Percentiles rank a stretch among this genome's conserved stretches.
Evolutionary conservation across 495 filamentous ascomycete species (phyloP).

Genomic region (Lasiosphaeria hispida): DNA sequence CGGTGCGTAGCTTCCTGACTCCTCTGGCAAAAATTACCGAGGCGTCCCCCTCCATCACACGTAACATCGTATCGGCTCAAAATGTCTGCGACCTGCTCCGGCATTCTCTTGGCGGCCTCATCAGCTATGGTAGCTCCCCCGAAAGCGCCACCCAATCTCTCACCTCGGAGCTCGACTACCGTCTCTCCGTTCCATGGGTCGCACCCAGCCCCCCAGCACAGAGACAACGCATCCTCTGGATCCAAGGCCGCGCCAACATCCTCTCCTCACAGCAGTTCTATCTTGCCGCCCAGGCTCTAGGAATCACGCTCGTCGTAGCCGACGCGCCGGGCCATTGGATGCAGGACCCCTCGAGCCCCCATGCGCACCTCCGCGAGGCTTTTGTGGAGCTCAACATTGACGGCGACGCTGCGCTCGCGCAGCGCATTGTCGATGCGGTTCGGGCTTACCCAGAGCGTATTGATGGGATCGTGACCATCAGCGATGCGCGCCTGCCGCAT

Average conservation of each 20-base stretch:
- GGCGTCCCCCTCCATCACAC: too few relatives aligned
- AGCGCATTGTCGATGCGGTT: constrained; percentile 22
- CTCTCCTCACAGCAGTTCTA: constrained; percentile 11
- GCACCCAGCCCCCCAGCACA: background rate
- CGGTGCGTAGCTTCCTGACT: too few relatives aligned
- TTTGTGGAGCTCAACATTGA: constrained; percentile 28
- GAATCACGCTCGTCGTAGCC: constrained; percentile 33
- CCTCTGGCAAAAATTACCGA: too few relatives aligned
- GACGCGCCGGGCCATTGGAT: constrained; percentile 41
- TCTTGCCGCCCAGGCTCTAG: constrained; percentile 30
- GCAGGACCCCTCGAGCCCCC: constrained; percentile 9
- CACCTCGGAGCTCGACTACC: constrained; percentile 17
- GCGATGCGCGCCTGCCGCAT: constrained; percentile 21
- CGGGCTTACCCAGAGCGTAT: constrained; percentile 15
- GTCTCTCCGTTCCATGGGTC: constrained; percentile 28
- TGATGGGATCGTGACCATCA: constrained; percentile 29
- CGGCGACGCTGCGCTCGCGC: constrained; percentile 11
- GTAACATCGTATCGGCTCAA: too few relatives aligned
- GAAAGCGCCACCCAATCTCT: too few relatives aligned
- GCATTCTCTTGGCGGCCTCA: too few relatives aligned
- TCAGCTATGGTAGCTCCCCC: too few relatives aligned
- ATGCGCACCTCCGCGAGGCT: constrained; percentile 23
- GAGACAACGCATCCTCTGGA: constrained; percentile 22
- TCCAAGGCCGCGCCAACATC: constrained; percentile 24
- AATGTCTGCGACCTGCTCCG: too few relatives aligned